phyloP scores from a whole-genome alignment of 2,329 filamentous ascomycete species.

The Xylariales sp. region DNA sequence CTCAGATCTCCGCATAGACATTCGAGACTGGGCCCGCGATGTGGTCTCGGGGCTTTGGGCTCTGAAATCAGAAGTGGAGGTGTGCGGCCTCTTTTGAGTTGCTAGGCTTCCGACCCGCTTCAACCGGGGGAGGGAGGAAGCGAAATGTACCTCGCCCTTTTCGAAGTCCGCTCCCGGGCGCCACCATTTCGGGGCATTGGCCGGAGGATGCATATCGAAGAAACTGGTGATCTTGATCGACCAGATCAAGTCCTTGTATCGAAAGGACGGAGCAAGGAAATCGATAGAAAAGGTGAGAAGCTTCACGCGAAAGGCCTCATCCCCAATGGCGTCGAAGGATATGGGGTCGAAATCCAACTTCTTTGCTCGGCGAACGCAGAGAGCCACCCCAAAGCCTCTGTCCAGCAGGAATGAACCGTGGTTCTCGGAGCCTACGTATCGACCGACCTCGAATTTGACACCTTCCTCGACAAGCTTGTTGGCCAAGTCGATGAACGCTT shows the following conservation, averaged over 20 bases:
- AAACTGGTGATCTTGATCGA: conserved; percentile 3
- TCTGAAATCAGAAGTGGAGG: too few species aligned
- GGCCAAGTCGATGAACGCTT: not conserved
- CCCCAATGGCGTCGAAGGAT: not conserved
- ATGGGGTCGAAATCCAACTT: not conserved
- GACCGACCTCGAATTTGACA: not conserved
- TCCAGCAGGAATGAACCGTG: not conserved
- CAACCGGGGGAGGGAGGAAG: too few species aligned
- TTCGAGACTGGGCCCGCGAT: too few species aligned
- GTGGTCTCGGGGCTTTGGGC: too few species aligned
- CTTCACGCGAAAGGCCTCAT: not conserved
- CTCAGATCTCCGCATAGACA: too few species aligned
- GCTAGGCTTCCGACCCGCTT: too few species aligned
- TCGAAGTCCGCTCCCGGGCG: conserved; percentile 1
- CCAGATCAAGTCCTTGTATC: not conserved
- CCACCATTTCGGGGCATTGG: conserved; percentile 3
- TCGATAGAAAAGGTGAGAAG: not conserved
- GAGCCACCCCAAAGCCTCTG: not conserved
- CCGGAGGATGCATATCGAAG: not conserved
- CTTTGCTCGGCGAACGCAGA: not conserved
- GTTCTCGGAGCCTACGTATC: not conserved
- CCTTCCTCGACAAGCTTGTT: not conserved
- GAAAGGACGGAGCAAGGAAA: not conserved
- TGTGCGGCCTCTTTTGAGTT: too few species aligned
- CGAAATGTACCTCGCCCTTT: not conserved